phyloP scores from a whole-genome alignment of 2,329 filamentous ascomycete genomes.

The Clarireedia monteithiana region DNA sequence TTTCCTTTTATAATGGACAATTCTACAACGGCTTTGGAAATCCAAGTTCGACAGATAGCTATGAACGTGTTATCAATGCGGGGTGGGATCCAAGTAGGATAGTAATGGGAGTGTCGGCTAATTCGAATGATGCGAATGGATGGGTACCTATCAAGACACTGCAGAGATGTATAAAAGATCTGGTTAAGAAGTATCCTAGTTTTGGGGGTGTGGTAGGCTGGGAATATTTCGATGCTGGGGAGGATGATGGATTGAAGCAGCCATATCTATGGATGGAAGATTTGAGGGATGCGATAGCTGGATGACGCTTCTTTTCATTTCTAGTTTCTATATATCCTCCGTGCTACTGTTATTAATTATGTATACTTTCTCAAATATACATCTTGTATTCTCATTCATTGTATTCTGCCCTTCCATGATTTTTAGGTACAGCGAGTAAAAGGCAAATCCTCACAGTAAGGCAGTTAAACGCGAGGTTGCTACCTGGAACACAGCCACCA shows the following conservation, averaged over 20 bases:
- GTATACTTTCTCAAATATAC: not conserved
- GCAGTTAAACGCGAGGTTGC: too few species aligned
- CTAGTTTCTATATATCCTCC: not conserved
- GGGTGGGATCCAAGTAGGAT: constrained; percentile 12
- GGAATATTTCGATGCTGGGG: constrained; percentile 46
- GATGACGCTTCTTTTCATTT: not conserved
- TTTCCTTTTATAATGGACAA: constrained; percentile 13
- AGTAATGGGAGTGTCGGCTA: constrained; percentile 6
- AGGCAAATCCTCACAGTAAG: too few species aligned
- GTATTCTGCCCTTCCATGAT: too few species aligned
- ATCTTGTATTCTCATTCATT: too few species aligned
- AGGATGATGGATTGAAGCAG: constrained; percentile 44
- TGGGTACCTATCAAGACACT: constrained; percentile 3
- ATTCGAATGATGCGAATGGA: constrained; percentile 9
- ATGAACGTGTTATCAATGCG: constrained; percentile 5
- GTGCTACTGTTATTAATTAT: not conserved
- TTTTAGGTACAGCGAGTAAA: too few species aligned
- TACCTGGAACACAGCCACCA: too few species aligned
- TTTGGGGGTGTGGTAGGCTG: constrained; percentile 34
- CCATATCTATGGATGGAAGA: constrained; percentile 12
- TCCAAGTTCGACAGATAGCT: constrained; percentile 1
- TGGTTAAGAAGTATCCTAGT: constrained; percentile 9
- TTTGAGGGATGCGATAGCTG: constrained; percentile 5
- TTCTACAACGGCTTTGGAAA: constrained; percentile 12
- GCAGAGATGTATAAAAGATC: constrained; percentile 30